Conservation (phyloP, 176 grass and related monocot species). For the Metroxylon sagu region DNA sequence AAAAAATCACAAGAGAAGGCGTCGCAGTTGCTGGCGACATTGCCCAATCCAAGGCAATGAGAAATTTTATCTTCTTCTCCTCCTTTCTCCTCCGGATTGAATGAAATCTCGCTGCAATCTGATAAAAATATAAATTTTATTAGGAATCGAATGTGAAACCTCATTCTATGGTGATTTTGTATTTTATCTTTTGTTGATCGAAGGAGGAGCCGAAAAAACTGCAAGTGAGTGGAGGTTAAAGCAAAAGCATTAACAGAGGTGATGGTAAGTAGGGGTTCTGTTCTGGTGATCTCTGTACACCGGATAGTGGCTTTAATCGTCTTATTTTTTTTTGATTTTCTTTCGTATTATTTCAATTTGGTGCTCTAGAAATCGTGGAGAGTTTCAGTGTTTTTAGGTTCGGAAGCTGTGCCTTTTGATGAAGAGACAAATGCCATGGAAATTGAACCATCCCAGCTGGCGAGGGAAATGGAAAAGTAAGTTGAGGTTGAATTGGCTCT, state of each 20-base stretch:
- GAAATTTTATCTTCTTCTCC: too few species aligned
- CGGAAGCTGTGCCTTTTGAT: constrained; percentile 17
- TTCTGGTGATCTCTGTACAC: constrained; percentile 12
- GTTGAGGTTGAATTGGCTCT: constrained; percentile 49
- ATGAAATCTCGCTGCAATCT: background rate
- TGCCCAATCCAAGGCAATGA: too few species aligned
- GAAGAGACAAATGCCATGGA: constrained; percentile 20
- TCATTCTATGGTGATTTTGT: background rate
- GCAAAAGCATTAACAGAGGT: background rate
- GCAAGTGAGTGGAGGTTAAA: background rate
- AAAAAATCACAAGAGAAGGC: too few species aligned
- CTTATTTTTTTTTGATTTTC: background rate
- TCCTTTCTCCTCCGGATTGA: background rate
- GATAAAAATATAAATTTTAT: too few species aligned
- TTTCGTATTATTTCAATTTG: background rate
- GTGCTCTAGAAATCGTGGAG: constrained; percentile 39
- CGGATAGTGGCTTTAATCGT: background rate
- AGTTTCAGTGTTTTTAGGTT: constrained; percentile 73
- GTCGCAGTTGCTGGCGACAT: too few species aligned
- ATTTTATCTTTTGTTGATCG: background rate
- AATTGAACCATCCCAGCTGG: constrained; percentile 15
- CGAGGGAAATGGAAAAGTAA: constrained; percentile 58
- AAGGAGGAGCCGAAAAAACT: background rate
- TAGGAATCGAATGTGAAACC: too few species aligned
- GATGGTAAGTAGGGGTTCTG: constrained; percentile 10